Conservation (phyloP, 139 green algal species). For the Zygnema cylindricum region DNA sequence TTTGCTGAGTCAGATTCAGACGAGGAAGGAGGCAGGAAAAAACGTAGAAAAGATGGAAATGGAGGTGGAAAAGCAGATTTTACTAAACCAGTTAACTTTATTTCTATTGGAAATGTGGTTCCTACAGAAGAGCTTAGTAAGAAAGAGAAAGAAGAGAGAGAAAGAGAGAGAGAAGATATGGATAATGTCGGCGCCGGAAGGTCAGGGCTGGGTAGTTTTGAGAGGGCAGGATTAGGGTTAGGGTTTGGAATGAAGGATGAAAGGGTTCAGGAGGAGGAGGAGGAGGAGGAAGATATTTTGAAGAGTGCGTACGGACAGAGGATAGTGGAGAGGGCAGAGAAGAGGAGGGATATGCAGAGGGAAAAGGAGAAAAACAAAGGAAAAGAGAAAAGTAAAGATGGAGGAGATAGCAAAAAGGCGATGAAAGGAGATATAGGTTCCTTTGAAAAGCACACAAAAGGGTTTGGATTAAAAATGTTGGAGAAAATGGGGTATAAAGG, state of each 20-base stretch:
- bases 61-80: conserved; percentile 67
- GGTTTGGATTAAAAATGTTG: conserved; percentile 93
- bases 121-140: conserved; percentile 31
- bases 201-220: not conserved
- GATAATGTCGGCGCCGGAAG: conserved; percentile 8
- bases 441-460: conserved; percentile 94
- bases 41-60: conserved; percentile 39
- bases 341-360: conserved; percentile 49
- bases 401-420: not conserved
- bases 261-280: conserved; percentile 48
- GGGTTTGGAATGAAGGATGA: conserved; percentile 18
- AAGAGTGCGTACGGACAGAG: conserved; percentile 81
- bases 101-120: conserved; percentile 71
- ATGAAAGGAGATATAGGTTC: conserved; percentile 42
- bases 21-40: conserved; percentile 41
- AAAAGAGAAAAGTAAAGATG: conserved; percentile 21
- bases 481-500: conserved; percentile 92
- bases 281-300: conserved; percentile 70
- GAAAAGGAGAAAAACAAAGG: conserved; percentile 63
- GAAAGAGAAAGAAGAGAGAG: conserved; percentile 22
- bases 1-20: conserved; percentile 70
- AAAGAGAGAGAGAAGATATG: conserved; percentile 17
- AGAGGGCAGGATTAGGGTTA: not conserved
- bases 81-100: conserved; percentile 82
- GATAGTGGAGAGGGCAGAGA: conserved; percentile 67